Evolutionary conservation across 2,329 filamentous ascomycete species (phyloP).

Genomic region (Penicillium sp.): DNA sequence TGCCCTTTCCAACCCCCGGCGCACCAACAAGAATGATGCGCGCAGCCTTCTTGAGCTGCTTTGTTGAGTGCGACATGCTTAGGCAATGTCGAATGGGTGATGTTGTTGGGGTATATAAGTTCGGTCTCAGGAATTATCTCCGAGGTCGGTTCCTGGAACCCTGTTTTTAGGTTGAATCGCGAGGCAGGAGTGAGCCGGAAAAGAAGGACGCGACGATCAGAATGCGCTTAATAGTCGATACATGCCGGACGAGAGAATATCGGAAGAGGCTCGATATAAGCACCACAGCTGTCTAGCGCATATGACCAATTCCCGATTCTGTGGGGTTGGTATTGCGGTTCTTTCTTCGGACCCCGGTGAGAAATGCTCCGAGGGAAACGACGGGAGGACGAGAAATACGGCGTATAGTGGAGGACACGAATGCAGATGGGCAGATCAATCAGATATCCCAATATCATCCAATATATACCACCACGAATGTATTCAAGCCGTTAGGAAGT

Average conservation of each 20-base stretch:
- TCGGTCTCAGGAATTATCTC: slow-evolving; percentile 16
- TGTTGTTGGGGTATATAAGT: slow-evolving; percentile 9
- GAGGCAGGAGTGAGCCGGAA: neutral
- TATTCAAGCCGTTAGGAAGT: neutral
- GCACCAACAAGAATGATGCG: slow-evolving; percentile 94
- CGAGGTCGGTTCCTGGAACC: slow-evolving; percentile 21
- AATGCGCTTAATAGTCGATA: slow-evolving; percentile 15
- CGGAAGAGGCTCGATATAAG: slow-evolving; percentile 16
- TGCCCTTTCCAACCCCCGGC: slow-evolving; percentile 96
- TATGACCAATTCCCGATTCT: slow-evolving; percentile 30
- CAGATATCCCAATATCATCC: neutral
- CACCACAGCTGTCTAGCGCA: slow-evolving; percentile 19
- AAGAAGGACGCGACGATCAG: slow-evolving; percentile 1
- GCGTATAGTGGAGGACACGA: slow-evolving; percentile 5
- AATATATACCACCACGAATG: neutral
- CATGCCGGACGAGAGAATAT: slow-evolving; percentile 12
- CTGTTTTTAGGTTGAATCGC: neutral
- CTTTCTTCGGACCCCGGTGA: slow-evolving; percentile 45
- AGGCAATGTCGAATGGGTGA: slow-evolving; percentile 7
- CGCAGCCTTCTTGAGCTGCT: slow-evolving; percentile 75
- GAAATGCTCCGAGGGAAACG: slow-evolving; percentile 30
- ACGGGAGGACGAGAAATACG: slow-evolving; percentile 6
- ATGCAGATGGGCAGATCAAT: neutral
- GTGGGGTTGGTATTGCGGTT: slow-evolving; percentile 36
- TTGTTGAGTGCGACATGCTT: slow-evolving; percentile 43